Evolutionary conservation across 23 red algal genomes (phyloP), one percentile per base, ranked within the genome.

Genomic region (Gracilaria vermiculophylla): DNA sequence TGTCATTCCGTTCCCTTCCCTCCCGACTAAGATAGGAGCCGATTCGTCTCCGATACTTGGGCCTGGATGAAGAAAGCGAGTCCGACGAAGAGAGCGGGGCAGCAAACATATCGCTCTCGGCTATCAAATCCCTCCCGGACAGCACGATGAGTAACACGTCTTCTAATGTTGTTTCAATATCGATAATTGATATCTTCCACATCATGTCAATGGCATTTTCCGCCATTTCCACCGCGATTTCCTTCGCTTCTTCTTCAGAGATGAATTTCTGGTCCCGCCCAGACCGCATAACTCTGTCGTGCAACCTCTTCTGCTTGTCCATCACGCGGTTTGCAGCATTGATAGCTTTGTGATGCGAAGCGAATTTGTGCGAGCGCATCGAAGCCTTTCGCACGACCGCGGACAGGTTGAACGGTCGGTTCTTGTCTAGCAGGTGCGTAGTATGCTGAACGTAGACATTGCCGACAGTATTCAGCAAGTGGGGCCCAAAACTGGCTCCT

Each of bases 121-220:
- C 70, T 37, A 78, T 48, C 14, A 94, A 52, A 64, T 94, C 91
- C 20, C 55, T 56, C 23, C 91, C 91, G 20, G 69, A 77, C 14
- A 94, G 82, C 56, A 94, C 91, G 50, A 77, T 84, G 25, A 62
- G 34, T 27, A 77, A 29, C 32, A 84, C 91, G 36, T 74, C 81
- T 52, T 94, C 91, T 27, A 94, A 66, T 11, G 91, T 94, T 20
- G 82, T 80, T 21, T 88, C 74, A 49, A 94, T 84, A 75, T 94
- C 91, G 25, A 84, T 94, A 7, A 87, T 75, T 5, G 91, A 87
- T 36, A 88, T 77, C 75, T 94, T 86, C 91, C 91, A 94, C 77
- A 94, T 79, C 76, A 94, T 88, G 49, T 83, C 91, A 31, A 94
- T 92, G 14, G 78, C 89, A 75, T 75, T 92, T 62, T 82, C 77